A percentile compares a stretch with the other conserved stretches of the same genome.
Conservation (phyloP, 805 yeast species). For the Saccharomycopsis guyanensis region DNA sequence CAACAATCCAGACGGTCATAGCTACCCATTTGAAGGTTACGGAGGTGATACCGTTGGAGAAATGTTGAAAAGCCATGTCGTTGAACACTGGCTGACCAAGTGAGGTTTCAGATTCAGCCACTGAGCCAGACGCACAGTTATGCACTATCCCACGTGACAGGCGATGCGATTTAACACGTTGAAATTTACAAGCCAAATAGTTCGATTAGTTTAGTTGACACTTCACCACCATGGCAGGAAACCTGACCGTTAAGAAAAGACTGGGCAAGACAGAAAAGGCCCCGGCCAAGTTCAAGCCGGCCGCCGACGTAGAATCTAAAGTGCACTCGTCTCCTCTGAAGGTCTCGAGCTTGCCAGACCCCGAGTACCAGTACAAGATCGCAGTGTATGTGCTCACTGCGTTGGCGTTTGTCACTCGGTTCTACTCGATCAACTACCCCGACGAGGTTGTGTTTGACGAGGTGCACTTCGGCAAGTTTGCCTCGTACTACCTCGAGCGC, state of each 20-base stretch:
- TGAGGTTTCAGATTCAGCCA: background rate
- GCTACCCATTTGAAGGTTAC: slow-evolving; percentile 31
- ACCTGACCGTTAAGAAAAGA: background rate
- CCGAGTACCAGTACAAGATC: slow-evolving; percentile 32
- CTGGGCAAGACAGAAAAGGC: background rate
- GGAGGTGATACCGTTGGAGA: slow-evolving; percentile 38
- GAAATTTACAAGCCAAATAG: too few species aligned
- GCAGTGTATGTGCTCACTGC: slow-evolving; percentile 56
- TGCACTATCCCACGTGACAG: too few species aligned
- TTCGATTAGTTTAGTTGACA: too few species aligned
- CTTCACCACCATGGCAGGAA: slow-evolving; percentile 1
- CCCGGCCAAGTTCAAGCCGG: background rate
- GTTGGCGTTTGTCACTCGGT: slow-evolving; percentile 59
- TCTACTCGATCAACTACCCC: slow-evolving; percentile 55
- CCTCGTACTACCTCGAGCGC: slow-evolving; percentile 21
- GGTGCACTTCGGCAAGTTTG: slow-evolving; percentile 62
- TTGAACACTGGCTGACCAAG: slow-evolving; percentile 27
- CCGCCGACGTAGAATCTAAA: background rate
- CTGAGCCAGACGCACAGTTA: background rate
- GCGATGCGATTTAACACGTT: background rate
- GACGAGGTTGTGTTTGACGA: slow-evolving; percentile 79
- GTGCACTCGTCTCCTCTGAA: background rate
- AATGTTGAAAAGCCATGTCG: slow-evolving; percentile 36
- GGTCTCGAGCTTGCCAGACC: slow-evolving; percentile 23
- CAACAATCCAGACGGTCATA: slow-evolving; percentile 16